Evolutionary conservation across 208 protist species (phyloP), one percentile per base, ranked within the genome.

Genomic region (Trichomonas gallinae): DNA sequence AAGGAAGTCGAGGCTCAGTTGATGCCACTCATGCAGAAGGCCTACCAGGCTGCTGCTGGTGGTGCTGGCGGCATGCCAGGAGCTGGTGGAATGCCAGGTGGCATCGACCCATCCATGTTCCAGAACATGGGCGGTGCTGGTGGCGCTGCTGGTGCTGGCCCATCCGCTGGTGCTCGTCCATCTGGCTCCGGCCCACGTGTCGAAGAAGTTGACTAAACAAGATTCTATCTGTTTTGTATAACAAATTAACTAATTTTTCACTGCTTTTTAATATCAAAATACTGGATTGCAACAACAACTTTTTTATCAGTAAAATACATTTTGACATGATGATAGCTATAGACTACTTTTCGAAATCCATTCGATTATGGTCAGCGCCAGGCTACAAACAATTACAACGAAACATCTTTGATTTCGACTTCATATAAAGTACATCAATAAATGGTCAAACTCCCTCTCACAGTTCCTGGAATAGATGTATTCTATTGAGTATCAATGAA

Each of bases 11-110:
- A 97, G 63, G 36, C 13, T 26, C 23, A 97, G 21, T 97, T 88
- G 38, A 96, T 85, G 48, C 97, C 97, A 48, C 99, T 99, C 98
- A 99, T 99, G 97, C 98, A 98, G 96, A 99, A 99, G 97, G 98
- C 98, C 96, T 99, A 99, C 97, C 97, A 97, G 96, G 34, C 38
- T 58, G 97, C 97, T 36, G 96, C 96, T 58, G 96, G 48, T 83
- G 96, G 40, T 15, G 97, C 96, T 96, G 96, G 63, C 97, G 96
- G 72, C 82, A 96, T 48, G 97, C 97, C 63, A 98, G 97, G 58
- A 96, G 97, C 96, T 96, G 96, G 63, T 97, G 96, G 72, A 96
- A 96, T 48, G 97, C 97, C 63, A 98, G 97, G 58, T 97, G 58
- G 58, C 26, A n/a, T 72, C 26, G 96, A 97, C 96, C 97, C 93